A percentile compares a stretch with the other conserved stretches of the same genome.
phyloP scores from a whole-genome alignment of 352 stramenopile species.

The Hyaloperonospora brassicae region DNA sequence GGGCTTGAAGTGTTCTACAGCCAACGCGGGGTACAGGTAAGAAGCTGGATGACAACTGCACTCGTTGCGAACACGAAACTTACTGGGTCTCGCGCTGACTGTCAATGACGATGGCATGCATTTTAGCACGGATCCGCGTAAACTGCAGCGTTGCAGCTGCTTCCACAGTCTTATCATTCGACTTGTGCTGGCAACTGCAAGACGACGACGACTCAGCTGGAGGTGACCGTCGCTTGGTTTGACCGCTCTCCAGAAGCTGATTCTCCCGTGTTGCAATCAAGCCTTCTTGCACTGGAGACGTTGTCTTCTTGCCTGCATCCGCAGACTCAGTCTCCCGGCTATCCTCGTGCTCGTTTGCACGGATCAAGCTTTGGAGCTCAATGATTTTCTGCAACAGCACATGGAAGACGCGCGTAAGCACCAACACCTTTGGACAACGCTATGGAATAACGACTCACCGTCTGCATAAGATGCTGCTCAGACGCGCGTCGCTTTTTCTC shows the following conservation, averaged over 20 bases:
- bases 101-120: constrained; percentile 48
- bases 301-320: constrained; percentile 2
- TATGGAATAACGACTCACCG: constrained; percentile 19
- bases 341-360: constrained; percentile 38
- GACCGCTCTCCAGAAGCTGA: constrained; percentile 20
- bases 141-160: constrained; percentile 32
- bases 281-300: constrained; percentile 3
- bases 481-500: constrained; percentile 58
- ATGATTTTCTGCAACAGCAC: constrained; percentile 48
- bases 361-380: constrained; percentile 60
- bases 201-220: constrained; percentile 5
- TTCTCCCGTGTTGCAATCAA: constrained; percentile 12
- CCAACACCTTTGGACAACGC: not conserved
- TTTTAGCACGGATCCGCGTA: constrained; percentile 37
- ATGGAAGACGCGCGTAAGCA: too few species aligned
- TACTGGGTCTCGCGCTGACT: constrained; percentile 41
- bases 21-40: constrained; percentile 11
- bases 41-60: constrained; percentile 2
- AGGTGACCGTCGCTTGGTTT: constrained; percentile 17
- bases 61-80: not conserved
- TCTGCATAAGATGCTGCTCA: constrained; percentile 65
- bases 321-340: constrained; percentile 12
- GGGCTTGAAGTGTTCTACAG: constrained; percentile 33
- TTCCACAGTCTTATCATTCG: constrained; percentile 22
- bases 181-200: constrained; percentile 17